Evolutionary conservation across 129 eudicot species (phyloP).

Genomic region (Flaveria linearis): DNA sequence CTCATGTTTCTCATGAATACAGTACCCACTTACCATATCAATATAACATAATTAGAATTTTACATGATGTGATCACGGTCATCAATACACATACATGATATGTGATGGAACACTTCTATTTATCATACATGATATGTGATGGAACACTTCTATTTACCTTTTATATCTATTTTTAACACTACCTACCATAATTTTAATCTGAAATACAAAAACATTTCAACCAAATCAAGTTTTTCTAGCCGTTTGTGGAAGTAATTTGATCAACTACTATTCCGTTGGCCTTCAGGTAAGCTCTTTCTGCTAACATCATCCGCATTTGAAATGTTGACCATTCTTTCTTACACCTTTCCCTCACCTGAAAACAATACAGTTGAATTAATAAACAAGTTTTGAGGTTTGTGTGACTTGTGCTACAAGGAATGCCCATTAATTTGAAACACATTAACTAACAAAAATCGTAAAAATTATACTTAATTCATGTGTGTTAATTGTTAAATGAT

Average conservation of each 20-base stretch:
- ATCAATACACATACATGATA: neutral
- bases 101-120: conserved; percentile 7
- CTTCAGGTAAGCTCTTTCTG: conserved; percentile 58
- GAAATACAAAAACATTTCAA: neutral
- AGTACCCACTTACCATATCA: neutral
- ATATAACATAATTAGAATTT: neutral
- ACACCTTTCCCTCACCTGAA: conserved; percentile 80
- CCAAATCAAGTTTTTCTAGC: conserved; percentile 15
- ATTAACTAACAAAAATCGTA: neutral
- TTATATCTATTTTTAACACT: conserved; percentile 7
- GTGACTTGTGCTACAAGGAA: neutral
- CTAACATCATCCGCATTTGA: conserved; percentile 52
- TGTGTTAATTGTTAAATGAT: neutral
- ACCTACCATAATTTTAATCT: neutral
- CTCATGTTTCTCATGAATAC: neutral
- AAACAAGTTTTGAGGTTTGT: conserved; percentile 1
- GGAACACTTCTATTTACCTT: conserved; percentile 9
- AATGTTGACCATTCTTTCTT: conserved; percentile 67
- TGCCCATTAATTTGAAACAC: neutral
- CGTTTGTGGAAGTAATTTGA: conserved; percentile 42
- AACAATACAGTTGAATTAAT: conserved; percentile 4
- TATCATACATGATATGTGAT: neutral
- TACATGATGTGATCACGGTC: neutral
- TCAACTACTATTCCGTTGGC: conserved; percentile 38
- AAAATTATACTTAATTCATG: neutral